phyloP scores from a whole-genome alignment of 495 filamentous ascomycete genomes.

The Talaromyces borbonicus region DNA sequence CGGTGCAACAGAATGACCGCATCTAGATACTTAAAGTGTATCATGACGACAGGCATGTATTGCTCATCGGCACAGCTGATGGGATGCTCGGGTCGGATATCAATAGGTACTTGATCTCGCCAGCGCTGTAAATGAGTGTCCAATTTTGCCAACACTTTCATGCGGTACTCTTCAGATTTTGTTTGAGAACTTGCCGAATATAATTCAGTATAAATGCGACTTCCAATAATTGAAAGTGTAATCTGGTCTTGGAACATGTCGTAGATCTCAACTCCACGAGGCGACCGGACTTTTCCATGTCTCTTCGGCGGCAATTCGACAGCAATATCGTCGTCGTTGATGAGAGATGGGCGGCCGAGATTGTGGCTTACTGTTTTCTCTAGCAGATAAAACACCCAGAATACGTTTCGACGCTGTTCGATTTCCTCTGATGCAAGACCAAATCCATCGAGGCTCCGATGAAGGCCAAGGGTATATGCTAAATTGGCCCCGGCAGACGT shows the following conservation, averaged over 20 bases:
- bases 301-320: constrained; percentile 4
- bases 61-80: constrained; percentile 5
- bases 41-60: constrained; percentile 3
- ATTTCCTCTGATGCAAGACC: constrained; percentile 4
- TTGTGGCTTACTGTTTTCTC: constrained; percentile 5
- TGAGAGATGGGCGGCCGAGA: constrained; percentile 2
- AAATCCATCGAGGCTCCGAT: background rate
- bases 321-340: constrained; percentile 6
- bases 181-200: constrained; percentile 6
- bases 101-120: constrained; percentile 4
- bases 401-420: constrained; percentile 5
- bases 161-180: background rate
- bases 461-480: constrained; percentile 4
- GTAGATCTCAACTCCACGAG: constrained; percentile 1
- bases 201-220: constrained; percentile 7
- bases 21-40: constrained; percentile 6
- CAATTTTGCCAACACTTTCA: background rate
- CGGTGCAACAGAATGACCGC: constrained; percentile 6
- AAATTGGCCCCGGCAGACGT: constrained; percentile 1
- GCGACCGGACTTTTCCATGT: background rate
- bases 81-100: constrained; percentile 6
- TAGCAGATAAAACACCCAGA: constrained; percentile 5
- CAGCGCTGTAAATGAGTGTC: constrained; percentile 7
- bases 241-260: constrained; percentile 7
- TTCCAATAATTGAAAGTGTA: background rate